Evolutionary conservation across 805 yeast species (phyloP), one percentile per base, ranked within the genome.

Genomic region (Starmerella scarabaei): DNA sequence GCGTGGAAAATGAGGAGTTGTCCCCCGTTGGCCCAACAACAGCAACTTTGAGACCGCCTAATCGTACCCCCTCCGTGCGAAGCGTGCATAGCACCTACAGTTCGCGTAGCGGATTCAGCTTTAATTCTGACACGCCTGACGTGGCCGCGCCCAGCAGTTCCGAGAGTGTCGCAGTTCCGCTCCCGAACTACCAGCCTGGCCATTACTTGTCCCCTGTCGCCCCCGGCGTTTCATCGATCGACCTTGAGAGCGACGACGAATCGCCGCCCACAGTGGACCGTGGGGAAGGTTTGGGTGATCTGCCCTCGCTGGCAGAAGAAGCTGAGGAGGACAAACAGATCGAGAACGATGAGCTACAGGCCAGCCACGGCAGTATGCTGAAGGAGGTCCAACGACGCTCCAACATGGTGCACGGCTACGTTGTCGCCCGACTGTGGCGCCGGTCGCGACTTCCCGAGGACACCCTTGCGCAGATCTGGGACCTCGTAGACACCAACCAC

Each of bases 381-480:
- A 45, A 39, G 55, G 45, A 67, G 59, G 42, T 43, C 56, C 37
- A 26, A 31, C 28, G 21, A 17, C 48, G 49, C 16, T 18, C 30
- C 27, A 53, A 54, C 23, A 57, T 52, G 26, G 59, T 78, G 6
- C 75, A 68, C 45, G 81, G 79, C 5, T 52, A 69, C 2, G 80
- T 84, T 1, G 95, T 82, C 0, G 64, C 77, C 49, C 76, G 78
- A 37, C 64, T 91, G 9, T 91, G 96, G 96, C 53, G 65, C 32
- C 66, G 97, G 37, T 80, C 93, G 19, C 68, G 75, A 49, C 64
- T 91, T 30, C 75, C 88, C 1, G 66, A 62, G 15, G 80, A 76
- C 21, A 67, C 73, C 0, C 57, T 81, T 24, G 65, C 62, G 19
- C 69, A 72, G 36, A 76, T 77, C 21, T 83, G 84, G 84, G 71